These are phyloP conservation scores for Tremella yokohamensis DNA, from an alignment of 768 basidiomycete genomes.

Conservation along the genomic window DNA sequence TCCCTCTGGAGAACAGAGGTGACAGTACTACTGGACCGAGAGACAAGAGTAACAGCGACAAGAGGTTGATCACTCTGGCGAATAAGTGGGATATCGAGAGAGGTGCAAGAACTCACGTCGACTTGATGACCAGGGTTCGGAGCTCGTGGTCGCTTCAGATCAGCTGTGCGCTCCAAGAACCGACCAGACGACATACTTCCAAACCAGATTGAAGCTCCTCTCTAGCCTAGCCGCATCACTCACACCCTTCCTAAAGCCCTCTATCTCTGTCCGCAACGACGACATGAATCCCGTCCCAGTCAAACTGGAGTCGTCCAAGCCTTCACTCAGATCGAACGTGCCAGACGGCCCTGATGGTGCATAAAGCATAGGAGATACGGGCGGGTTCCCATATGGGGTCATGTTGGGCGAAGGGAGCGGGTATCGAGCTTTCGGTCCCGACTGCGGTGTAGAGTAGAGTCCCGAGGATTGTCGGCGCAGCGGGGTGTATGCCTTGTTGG, in stretches of 20 bases:
- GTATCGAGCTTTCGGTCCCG: conserved; percentile 24
- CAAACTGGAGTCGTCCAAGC: not conserved
- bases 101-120: conserved; percentile 29
- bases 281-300: too few relatives aligned
- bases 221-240: conserved; percentile 39
- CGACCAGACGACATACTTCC: conserved; percentile 35
- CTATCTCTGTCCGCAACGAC: conserved; percentile 8
- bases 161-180: not conserved
- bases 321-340: not conserved
- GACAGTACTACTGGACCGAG: conserved; percentile 44
- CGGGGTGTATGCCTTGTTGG: conserved; percentile 38
- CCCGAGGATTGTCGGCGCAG: conserved; percentile 31
- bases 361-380: conserved; percentile 4
- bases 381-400: not conserved
- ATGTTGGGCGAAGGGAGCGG: conserved; percentile 21
- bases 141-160: conserved; percentile 45
- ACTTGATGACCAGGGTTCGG: conserved; percentile 38
- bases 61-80: conserved; percentile 47
- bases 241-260: conserved; percentile 27
- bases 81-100: not conserved
- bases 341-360: too few relatives aligned
- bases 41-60: conserved; percentile 45
- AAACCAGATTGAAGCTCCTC: conserved; percentile 41
- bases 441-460: conserved; percentile 23
- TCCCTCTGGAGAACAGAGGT: conserved; percentile 28